phyloP scores from a whole-genome alignment of 176 grass and related monocot species.

The Pharus latifolius region DNA sequence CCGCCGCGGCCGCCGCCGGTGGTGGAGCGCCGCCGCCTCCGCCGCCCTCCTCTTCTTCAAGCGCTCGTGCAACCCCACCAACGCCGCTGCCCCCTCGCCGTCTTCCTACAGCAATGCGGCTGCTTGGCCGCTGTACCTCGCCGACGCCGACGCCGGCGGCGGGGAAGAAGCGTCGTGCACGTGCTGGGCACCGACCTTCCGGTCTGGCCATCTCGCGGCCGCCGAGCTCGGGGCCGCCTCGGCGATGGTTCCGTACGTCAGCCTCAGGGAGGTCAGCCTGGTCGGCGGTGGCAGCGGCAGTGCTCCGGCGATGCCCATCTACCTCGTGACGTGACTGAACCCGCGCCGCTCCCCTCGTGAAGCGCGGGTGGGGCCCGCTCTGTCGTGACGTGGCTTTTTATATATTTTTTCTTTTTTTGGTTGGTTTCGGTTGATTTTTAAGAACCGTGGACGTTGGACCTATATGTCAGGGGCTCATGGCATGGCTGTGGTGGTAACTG shows the following conservation, averaged over 20 bases:
- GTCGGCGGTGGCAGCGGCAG: not conserved
- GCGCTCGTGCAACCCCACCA: not conserved
- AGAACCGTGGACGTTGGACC: too few species aligned
- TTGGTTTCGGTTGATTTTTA: too few species aligned
- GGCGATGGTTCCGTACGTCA: not conserved
- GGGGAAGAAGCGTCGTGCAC: too few species aligned
- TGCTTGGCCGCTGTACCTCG: not conserved
- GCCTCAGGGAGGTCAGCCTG: not conserved
- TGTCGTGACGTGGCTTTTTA: not conserved
- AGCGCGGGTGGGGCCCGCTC: not conserved
- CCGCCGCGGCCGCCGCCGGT: constrained; percentile 2
- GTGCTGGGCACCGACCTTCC: not conserved
- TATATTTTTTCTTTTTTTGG: not conserved
- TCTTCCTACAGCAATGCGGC: not conserved
- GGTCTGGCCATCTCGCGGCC: not conserved
- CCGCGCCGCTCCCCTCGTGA: too few species aligned
- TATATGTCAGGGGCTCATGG: too few species aligned
- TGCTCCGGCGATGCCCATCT: not conserved
- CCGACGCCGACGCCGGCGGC: not conserved
- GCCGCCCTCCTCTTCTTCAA: constrained; percentile 9
- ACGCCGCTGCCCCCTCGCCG: not conserved
- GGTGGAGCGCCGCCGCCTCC: constrained; percentile 14
- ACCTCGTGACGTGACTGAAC: constrained; percentile 18
- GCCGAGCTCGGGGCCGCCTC: not conserved
- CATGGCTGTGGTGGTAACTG: too few species aligned